Evolutionary conservation across 495 filamentous ascomycete species (phyloP).

Genomic region (Penicillium soppii): DNA sequence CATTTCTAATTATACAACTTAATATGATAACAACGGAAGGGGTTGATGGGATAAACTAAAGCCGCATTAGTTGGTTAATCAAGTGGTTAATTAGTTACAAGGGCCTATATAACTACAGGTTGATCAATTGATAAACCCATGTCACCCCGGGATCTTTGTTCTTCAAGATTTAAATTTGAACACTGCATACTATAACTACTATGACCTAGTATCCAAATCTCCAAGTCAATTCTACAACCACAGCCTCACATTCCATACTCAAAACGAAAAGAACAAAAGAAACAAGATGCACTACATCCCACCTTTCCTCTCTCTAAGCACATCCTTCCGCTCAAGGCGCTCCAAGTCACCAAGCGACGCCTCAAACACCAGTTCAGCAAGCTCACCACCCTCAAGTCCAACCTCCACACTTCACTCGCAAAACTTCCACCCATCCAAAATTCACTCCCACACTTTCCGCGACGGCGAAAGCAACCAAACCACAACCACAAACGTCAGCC

Average conservation of each 20-base stretch:
- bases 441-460: constrained; percentile 12
- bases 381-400: constrained; percentile 23
- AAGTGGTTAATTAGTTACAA: no score
- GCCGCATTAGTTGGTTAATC: no score
- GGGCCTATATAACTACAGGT: no score
- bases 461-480: constrained; percentile 16
- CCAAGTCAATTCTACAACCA: not conserved
- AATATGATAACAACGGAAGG: no score
- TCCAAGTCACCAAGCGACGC: constrained; percentile 12
- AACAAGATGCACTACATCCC: constrained; percentile 19
- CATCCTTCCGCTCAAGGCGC: not conserved
- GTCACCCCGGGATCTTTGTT: no score
- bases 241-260: not conserved
- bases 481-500: constrained; percentile 24
- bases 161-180: no score
- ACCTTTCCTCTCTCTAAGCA: constrained; percentile 17
- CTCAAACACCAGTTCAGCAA: constrained; percentile 21
- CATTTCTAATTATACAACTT: no score
- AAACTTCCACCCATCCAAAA: constrained; percentile 25
- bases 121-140: no score
- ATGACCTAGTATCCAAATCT: constrained; percentile 1
- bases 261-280: not conserved
- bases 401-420: constrained; percentile 13
- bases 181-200: no score
- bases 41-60: no score